These are phyloP conservation scores for Kazachstania kunashirensis DNA, from an alignment of 805 yeast species.

Conservation along the genomic window DNA sequence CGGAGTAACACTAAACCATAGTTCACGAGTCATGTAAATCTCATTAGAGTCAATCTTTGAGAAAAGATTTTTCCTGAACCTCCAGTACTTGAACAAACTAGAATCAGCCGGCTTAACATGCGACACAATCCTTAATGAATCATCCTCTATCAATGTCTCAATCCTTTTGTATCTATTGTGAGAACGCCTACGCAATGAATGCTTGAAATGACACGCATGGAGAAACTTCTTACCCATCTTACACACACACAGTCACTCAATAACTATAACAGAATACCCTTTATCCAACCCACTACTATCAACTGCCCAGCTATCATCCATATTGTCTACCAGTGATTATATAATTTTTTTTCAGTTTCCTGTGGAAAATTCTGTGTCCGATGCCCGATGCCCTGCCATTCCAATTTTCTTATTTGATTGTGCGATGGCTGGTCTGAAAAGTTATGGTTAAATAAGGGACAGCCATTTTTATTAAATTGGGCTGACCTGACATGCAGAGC, in stretches of 20 bases:
- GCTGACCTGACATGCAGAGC: no score
- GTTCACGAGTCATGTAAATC: conserved; percentile 54
- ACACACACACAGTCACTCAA: background rate
- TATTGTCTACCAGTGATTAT: no score
- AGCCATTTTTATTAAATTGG: conserved; percentile 1
- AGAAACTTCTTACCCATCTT: conserved; percentile 10
- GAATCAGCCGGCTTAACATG: conserved; percentile 10
- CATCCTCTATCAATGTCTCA: conserved; percentile 7
- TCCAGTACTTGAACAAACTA: conserved; percentile 45
- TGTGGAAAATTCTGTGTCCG: no score
- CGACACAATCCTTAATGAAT: conserved; percentile 14
- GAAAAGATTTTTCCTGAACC: conserved; percentile 50
- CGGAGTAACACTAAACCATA: conserved; percentile 87
- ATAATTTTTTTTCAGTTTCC: no score
- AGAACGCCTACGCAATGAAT: conserved; percentile 7
- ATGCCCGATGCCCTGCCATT: no score
- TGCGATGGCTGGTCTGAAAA: background rate
- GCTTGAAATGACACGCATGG: conserved; percentile 10
- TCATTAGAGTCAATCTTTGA: conserved; percentile 53
- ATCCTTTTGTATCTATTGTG: conserved; percentile 9
- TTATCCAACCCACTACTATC: no score
- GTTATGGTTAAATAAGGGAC: no score
- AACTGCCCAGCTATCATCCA: no score
- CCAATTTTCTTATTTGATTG: no score
- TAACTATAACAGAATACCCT: background rate